phyloP scores from a whole-genome alignment of 2,329 filamentous ascomycete genomes.

The Chalaropsis thielavioides region DNA sequence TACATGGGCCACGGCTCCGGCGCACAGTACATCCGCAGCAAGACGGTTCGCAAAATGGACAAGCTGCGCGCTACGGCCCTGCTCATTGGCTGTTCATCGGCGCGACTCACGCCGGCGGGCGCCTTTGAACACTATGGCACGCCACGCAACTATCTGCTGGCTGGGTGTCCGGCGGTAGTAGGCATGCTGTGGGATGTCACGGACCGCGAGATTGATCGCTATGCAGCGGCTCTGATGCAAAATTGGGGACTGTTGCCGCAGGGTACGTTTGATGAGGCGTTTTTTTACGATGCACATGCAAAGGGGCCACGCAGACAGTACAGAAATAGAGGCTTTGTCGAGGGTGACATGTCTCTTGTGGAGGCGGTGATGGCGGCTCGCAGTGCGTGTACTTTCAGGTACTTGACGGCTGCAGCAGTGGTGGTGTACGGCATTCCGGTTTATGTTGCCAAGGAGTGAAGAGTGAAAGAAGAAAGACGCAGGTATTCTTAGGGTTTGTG shows the following conservation, averaged over 20 bases:
- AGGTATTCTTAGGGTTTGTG: neutral
- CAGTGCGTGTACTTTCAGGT: conserved; percentile 69
- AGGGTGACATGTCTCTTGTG: conserved; percentile 43
- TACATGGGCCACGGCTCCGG: conserved; percentile 97
- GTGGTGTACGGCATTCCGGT: conserved; percentile 93
- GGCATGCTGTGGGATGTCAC: conserved; percentile 97
- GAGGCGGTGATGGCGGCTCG: conserved; percentile 66
- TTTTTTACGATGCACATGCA: conserved; percentile 64
- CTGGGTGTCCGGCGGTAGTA: conserved; percentile 71
- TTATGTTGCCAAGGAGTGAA: conserved; percentile 39
- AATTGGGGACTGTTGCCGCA: conserved; percentile 62
- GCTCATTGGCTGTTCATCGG: conserved; percentile 89
- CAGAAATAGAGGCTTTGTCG: conserved; percentile 27
- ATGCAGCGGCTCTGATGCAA: conserved; percentile 64
- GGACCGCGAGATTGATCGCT: conserved; percentile 91
- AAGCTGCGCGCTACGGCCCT: conserved; percentile 64
- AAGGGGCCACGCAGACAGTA: conserved; percentile 59
- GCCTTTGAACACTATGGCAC: conserved; percentile 84
- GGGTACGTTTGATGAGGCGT: conserved; percentile 30
- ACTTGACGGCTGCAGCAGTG: conserved; percentile 84
- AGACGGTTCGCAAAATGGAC: conserved; percentile 64
- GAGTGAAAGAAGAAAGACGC: too few relatives aligned
- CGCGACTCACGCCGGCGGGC: conserved; percentile 50
- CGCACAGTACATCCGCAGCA: conserved; percentile 80
- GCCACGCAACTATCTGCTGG: conserved; percentile 81